Base-by-base conservation (phyloP, 129 eudicot genomes). In the Tanacetum coccineum region DNA sequence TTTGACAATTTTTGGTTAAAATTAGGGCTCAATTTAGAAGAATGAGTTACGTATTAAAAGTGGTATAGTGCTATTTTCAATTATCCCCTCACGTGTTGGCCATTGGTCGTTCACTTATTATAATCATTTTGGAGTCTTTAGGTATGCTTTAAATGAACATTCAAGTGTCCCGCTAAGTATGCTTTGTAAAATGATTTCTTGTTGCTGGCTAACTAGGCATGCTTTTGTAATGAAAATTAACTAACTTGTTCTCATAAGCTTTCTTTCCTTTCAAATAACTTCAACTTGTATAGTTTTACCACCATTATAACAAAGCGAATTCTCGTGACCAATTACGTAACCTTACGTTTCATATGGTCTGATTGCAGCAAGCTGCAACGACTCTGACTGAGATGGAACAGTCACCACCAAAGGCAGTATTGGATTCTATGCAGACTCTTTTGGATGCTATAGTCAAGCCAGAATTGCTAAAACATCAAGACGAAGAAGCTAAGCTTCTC, bases 371-470 rank as follows among this genome's bases (percentile, higher is more conserved):
- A 86, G 92, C 92, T n/a, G 82, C 88, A 44, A 17, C 81, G 60
- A 64, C 80, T 65, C 95, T 93, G n/a, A 67, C 90, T 17, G 90
- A 86, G 55, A 70, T 89, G 76, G 96, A 93, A 13, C 99, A 93
- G 54, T 86, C 95, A 68, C 96, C 88, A 11, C 79, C 84, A 25
- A 82, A 85, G 77, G 55, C 87, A 19, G 51, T 89, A 42, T 25
- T 89, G 82, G 95, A 81, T 28, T 81, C 95, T 57, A 84, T 93
- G 96, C 90, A 81, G 72, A 84, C 95, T 77, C 83, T 93, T 68
- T 70, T 84, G 66, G 73, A 81, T 47, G 88, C 87, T 22, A 79
- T 93, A 49, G 87, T 84, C 50, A 86, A 89, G 78, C 87, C 96
- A 75, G 90, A 89, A 70, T 74, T 89, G 65, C 72, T 93, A 53